Conservation (phyloP, 1,284 basidiomycete genomes). For the Xanthoconium separans region DNA sequence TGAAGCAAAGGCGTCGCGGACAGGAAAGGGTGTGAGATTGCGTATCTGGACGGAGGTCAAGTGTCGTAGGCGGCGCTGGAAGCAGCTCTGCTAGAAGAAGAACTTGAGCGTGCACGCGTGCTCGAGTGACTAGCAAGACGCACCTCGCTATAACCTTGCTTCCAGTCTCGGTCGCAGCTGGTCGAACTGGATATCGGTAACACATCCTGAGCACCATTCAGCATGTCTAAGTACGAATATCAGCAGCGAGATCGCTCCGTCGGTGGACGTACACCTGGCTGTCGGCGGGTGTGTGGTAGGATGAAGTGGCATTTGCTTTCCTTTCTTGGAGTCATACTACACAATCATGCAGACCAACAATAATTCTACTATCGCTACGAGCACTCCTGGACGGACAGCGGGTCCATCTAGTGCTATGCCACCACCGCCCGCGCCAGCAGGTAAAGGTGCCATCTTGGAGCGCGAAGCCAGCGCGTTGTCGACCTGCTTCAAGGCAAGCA, state of each 20-base stretch:
- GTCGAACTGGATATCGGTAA: slow-evolving; percentile 16
- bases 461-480: slow-evolving; percentile 59
- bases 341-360: slow-evolving; percentile 24
- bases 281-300: too few relatives aligned
- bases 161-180: slow-evolving; percentile 14
- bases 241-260: not conserved
- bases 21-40: slow-evolving; percentile 79
- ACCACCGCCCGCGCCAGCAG: slow-evolving; percentile 54
- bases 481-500: slow-evolving; percentile 54
- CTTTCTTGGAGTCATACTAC: slow-evolving; percentile 22
- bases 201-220: slow-evolving; percentile 14
- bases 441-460: slow-evolving; percentile 51
- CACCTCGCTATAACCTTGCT: slow-evolving; percentile 15
- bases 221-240: slow-evolving; percentile 21
- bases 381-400: slow-evolving; percentile 11
- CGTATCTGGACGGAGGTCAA: slow-evolving; percentile 71
- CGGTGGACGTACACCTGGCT: slow-evolving; percentile 3
- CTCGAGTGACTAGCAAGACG: slow-evolving; percentile 3
- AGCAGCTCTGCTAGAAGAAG: slow-evolving; percentile 16
- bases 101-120: not conserved
- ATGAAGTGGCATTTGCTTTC: slow-evolving; percentile 14
- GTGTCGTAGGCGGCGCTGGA: slow-evolving; percentile 71
- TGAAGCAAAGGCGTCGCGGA: slow-evolving; percentile 71
- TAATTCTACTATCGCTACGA: slow-evolving; percentile 14
- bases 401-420: slow-evolving; percentile 44